Percentiles rank a stretch among this genome's conserved stretches.
Evolutionary conservation across 2,329 filamentous ascomycete species (phyloP).

Genomic region (Zopfia rhizophila): DNA sequence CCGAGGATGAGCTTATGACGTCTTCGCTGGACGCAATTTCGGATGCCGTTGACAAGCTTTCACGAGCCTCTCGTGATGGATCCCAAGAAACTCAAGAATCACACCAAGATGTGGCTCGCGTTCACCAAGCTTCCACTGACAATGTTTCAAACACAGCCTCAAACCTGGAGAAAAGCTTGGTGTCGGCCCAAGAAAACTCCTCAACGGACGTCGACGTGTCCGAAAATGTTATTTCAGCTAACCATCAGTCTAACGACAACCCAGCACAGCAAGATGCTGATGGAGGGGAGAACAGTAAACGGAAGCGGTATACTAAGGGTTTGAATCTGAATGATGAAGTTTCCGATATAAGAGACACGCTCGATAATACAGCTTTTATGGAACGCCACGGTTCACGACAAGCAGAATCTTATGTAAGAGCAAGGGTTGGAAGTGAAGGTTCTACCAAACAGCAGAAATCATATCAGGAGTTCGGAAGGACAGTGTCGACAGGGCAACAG

Average conservation of each 20-base stretch:
- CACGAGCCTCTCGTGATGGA: constrained; percentile 17
- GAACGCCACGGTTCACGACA: too few relatives aligned
- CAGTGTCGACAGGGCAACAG: too few relatives aligned
- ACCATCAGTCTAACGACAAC: constrained; percentile 5
- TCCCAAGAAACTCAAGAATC: constrained; percentile 33
- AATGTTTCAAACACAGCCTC: constrained; percentile 18
- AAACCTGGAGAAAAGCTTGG: constrained; percentile 20
- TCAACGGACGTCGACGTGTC: neutral
- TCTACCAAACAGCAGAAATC: too few relatives aligned
- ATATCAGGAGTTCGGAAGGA: too few relatives aligned
- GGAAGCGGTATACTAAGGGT: too few relatives aligned
- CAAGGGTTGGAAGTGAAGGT: too few relatives aligned
- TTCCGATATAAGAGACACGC: too few relatives aligned
- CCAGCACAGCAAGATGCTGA: constrained; percentile 2
- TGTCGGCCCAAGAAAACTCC: constrained; percentile 1
- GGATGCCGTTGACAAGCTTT: constrained; percentile 35
- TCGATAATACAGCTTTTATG: too few relatives aligned
- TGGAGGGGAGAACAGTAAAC: too few relatives aligned
- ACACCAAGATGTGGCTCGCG: constrained; percentile 18
- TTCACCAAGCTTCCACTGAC: constrained; percentile 26
- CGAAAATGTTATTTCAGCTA: constrained; percentile 5
- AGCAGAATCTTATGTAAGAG: too few relatives aligned
- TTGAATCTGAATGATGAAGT: too few relatives aligned
- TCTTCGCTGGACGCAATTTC: constrained; percentile 33
- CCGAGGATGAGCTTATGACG: constrained; percentile 44